A percentile compares a stretch with the other conserved stretches of the same genome.
phyloP scores from a whole-genome alignment of 2,329 filamentous ascomycete genomes.

The Mollisiaceae sp. region DNA sequence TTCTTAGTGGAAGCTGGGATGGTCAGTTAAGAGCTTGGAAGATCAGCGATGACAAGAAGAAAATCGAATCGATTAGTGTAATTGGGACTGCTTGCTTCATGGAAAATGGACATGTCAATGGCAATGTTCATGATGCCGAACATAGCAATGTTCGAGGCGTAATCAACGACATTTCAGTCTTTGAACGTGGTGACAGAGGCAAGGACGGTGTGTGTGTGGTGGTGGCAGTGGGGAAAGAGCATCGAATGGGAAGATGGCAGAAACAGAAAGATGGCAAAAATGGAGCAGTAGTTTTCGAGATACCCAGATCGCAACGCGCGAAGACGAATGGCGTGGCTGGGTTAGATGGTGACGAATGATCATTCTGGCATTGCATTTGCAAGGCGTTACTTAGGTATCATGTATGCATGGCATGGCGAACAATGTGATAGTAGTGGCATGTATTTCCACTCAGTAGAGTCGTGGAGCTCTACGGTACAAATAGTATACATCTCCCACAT shows the following conservation, averaged over 20 bases:
- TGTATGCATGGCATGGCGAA: constrained; percentile 7
- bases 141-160: constrained; percentile 60
- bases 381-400: constrained; percentile 10
- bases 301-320: constrained; percentile 54
- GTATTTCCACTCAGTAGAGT: constrained; percentile 15
- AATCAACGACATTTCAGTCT: constrained; percentile 86
- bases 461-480: constrained; percentile 12
- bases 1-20: constrained; percentile 94
- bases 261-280: constrained; percentile 68
- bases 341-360: constrained; percentile 23
- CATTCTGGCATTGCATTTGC: constrained; percentile 16
- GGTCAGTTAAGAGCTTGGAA: constrained; percentile 86
- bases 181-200: constrained; percentile 81
- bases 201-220: constrained; percentile 81
- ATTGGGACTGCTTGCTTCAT: constrained; percentile 49
- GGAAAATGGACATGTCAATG: constrained; percentile 6
- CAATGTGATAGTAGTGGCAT: constrained; percentile 4
- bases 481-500: constrained; percentile 13
- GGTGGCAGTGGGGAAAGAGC: constrained; percentile 85
- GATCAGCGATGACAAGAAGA: constrained; percentile 81
- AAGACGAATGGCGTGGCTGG: constrained; percentile 29
- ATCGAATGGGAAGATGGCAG: constrained; percentile 82
- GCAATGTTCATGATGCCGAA: constrained; percentile 17
- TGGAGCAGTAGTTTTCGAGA: constrained; percentile 86
- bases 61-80: constrained; percentile 73